phyloP scores from a whole-genome alignment of 805 yeast species.

The Barnettozyma vustinii region DNA sequence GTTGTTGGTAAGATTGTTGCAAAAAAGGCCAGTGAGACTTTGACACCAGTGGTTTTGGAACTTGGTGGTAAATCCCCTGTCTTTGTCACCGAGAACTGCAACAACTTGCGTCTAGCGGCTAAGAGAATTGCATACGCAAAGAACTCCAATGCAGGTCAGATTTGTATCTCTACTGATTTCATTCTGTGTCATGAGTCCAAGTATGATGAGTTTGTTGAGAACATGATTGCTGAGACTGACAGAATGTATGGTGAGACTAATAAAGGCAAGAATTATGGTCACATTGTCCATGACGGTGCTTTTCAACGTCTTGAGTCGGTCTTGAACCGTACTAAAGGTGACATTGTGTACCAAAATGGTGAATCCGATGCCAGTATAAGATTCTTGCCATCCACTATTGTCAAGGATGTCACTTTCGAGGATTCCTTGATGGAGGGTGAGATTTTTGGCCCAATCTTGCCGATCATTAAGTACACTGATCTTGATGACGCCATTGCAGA shows the following conservation, averaged over 20 bases:
- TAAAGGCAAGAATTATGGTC: constrained; percentile 36
- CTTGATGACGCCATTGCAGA: constrained; percentile 39
- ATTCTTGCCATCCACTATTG: constrained; percentile 68
- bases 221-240: constrained; percentile 35
- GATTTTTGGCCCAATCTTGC: constrained; percentile 82
- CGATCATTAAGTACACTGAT: constrained; percentile 51
- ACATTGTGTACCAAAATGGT: constrained; percentile 27
- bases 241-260: constrained; percentile 41
- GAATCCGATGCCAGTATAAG: constrained; percentile 32
- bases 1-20: constrained; percentile 74
- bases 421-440: constrained; percentile 75
- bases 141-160: constrained; percentile 80
- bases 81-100: constrained; percentile 50
- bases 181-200: constrained; percentile 57
- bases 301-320: constrained; percentile 41
- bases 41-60: constrained; percentile 79
- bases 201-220: constrained; percentile 45
- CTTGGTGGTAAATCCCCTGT: constrained; percentile 93
- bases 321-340: constrained; percentile 47
- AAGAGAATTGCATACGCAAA: constrained; percentile 74
- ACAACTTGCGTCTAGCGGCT: constrained; percentile 41
- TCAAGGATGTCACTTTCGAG: constrained; percentile 54
- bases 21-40: constrained; percentile 72
- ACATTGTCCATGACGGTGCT: constrained; percentile 52
- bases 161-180: constrained; percentile 89